Evolutionary conservation across 345 rosid species (phyloP).

Genomic region (Zanthoxylum bungeanum): DNA sequence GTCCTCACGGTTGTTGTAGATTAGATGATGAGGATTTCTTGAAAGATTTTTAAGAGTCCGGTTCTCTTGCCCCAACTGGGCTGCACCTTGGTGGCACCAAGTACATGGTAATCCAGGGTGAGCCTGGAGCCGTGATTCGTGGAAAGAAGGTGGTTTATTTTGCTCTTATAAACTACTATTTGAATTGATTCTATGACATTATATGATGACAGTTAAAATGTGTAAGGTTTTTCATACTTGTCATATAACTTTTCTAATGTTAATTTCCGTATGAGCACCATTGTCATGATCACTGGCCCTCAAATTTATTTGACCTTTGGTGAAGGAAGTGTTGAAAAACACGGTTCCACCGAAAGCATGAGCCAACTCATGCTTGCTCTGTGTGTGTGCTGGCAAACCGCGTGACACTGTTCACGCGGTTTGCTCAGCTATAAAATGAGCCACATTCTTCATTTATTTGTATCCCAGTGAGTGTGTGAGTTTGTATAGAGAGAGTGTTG

Average conservation of each 20-base stretch:
- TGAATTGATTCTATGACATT: background rate
- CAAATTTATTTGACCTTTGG: background rate
- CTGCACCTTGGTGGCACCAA: constrained; percentile 48
- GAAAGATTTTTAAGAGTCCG: constrained; percentile 69
- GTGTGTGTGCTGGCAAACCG: too few species aligned
- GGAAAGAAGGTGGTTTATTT: constrained; percentile 60
- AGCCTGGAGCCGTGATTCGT: constrained; percentile 67
- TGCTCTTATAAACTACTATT: background rate
- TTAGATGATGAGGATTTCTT: background rate
- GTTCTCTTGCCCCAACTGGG: constrained; percentile 69
- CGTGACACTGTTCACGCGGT: too few species aligned
- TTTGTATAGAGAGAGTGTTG: too few species aligned
- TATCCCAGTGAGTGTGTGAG: too few species aligned
- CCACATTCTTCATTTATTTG: too few species aligned
- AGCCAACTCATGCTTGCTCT: too few species aligned
- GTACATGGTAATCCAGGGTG: constrained; percentile 59
- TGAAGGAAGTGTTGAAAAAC: too few species aligned
- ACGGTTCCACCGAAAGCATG: too few species aligned
- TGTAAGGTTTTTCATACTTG: background rate
- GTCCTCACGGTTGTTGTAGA: background rate
- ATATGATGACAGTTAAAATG: background rate
- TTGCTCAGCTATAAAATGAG: too few species aligned
- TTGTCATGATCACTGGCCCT: background rate
- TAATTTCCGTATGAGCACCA: background rate
- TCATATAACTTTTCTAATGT: background rate